Evolutionary conservation across 2,329 filamentous ascomycete genomes (phyloP).

Genomic region (Aureobasidium sp.): DNA sequence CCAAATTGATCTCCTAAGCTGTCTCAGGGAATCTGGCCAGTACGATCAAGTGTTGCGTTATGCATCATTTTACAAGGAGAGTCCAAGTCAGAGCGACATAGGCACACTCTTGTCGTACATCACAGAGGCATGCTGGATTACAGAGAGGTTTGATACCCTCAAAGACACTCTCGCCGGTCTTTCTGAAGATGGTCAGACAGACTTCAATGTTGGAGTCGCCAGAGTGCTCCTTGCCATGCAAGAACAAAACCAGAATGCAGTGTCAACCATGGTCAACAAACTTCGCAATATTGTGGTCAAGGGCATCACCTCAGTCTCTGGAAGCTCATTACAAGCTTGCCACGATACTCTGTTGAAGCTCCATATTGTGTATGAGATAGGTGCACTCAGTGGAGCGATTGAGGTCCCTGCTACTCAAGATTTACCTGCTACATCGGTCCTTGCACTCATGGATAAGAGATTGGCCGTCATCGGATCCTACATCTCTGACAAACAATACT

Average conservation of each 20-base stretch:
- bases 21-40: slow-evolving; percentile 91
- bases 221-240: slow-evolving; percentile 56
- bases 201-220: slow-evolving; percentile 81
- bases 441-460: slow-evolving; percentile 56
- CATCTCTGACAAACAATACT: slow-evolving; percentile 85
- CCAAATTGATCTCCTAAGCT: slow-evolving; percentile 77
- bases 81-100: slow-evolving; percentile 28
- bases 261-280: slow-evolving; percentile 52
- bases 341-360: slow-evolving; percentile 80
- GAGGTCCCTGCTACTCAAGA: background rate
- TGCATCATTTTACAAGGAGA: slow-evolving; percentile 29
- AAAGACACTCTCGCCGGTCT: slow-evolving; percentile 50
- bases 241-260: slow-evolving; percentile 43
- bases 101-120: slow-evolving; percentile 67
- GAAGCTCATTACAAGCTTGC: slow-evolving; percentile 72
- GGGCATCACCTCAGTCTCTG: slow-evolving; percentile 68
- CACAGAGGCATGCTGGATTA: slow-evolving; percentile 87
- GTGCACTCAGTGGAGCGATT: slow-evolving; percentile 56
- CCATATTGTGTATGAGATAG: slow-evolving; percentile 81
- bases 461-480: slow-evolving; percentile 86
- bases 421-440: slow-evolving; percentile 13
- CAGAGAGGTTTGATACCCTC: slow-evolving; percentile 70
- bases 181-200: slow-evolving; percentile 44
- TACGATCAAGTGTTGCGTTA: slow-evolving; percentile 27
- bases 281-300: slow-evolving; percentile 65